Conservation (phyloP, 495 filamentous ascomycete species). For the Clohesyomyces aquaticus region DNA sequence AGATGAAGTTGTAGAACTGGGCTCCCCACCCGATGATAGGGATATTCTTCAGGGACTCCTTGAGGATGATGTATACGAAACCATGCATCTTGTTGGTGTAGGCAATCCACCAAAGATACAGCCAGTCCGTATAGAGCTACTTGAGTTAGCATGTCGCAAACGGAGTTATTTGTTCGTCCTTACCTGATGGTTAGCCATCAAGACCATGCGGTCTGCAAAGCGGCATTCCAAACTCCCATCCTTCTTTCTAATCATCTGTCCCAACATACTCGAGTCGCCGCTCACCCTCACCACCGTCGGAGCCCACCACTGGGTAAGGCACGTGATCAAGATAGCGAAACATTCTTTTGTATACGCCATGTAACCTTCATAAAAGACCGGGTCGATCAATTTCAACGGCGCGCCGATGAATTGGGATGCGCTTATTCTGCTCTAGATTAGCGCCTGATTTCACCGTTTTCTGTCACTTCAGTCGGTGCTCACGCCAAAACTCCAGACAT, state of each 20-base stretch:
- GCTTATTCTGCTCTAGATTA: conserved; percentile 40
- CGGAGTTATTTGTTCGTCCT: neutral
- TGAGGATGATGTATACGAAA: conserved; percentile 51
- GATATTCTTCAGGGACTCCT: conserved; percentile 49
- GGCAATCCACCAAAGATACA: conserved; percentile 53
- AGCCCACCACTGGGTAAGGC: conserved; percentile 50
- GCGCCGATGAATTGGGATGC: conserved; percentile 50
- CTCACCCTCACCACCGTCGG: conserved; percentile 49
- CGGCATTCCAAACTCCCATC: conserved; percentile 49
- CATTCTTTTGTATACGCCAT: conserved; percentile 53
- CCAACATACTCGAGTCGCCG: conserved; percentile 49
- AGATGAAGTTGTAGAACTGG: conserved; percentile 52
- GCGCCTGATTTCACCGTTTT: neutral
- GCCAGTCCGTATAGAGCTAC: conserved; percentile 50
- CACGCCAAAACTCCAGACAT: conserved; percentile 48
- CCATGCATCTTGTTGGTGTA: conserved; percentile 53
- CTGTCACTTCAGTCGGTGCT: neutral
- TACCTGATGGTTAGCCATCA: conserved; percentile 53
- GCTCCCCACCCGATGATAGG: conserved; percentile 50
- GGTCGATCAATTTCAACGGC: conserved; percentile 49
- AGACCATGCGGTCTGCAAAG: conserved; percentile 47
- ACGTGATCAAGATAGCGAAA: conserved; percentile 50
- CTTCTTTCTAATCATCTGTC: conserved; percentile 46
- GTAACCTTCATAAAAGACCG: conserved; percentile 48
- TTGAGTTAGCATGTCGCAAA: neutral